phyloP scores from a whole-genome alignment of 306 rosid species.

The Elaeagnus macrophylla region DNA sequence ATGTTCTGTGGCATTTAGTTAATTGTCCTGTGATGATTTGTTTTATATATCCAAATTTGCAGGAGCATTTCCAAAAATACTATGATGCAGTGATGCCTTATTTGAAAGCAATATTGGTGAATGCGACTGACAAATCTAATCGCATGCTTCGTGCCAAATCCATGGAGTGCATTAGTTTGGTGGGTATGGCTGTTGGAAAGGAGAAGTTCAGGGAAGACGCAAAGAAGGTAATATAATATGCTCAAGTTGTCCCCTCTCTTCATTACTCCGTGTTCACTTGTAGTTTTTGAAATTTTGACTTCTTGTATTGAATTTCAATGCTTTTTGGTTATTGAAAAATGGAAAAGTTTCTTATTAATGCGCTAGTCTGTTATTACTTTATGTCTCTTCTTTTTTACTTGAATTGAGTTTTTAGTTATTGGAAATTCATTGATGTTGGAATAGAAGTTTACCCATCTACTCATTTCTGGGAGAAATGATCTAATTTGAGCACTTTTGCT shows the following conservation, averaged over 20 bases:
- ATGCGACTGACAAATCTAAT: conserved; percentile 88
- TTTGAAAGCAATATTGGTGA: conserved; percentile 83
- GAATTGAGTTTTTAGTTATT: no score
- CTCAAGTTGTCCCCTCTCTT: background rate
- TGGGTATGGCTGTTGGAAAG: conserved; percentile 99
- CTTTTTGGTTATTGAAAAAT: no score
- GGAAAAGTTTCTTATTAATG: no score
- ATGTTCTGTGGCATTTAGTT: background rate
- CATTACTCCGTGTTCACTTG: no score
- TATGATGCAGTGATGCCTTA: conserved; percentile 94
- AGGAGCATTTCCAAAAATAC: conserved; percentile 94
- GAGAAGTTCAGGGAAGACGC: conserved; percentile 97
- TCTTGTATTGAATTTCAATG: no score
- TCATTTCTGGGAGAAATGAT: no score
- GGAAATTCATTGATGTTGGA: no score
- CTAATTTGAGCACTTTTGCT: no score
- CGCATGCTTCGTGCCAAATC: conserved; percentile 99
- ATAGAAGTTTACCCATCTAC: no score
- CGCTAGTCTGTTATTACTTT: no score
- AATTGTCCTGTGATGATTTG: conserved; percentile 13
- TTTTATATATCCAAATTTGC: conserved; percentile 10
- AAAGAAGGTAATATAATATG: conserved; percentile 56
- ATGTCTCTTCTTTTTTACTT: no score
- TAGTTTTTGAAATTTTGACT: no score
- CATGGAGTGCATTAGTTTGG: conserved; percentile 97